Conservation (phyloP, 495 filamentous ascomycete genomes). For the Thermochaetoides thermophila region DNA sequence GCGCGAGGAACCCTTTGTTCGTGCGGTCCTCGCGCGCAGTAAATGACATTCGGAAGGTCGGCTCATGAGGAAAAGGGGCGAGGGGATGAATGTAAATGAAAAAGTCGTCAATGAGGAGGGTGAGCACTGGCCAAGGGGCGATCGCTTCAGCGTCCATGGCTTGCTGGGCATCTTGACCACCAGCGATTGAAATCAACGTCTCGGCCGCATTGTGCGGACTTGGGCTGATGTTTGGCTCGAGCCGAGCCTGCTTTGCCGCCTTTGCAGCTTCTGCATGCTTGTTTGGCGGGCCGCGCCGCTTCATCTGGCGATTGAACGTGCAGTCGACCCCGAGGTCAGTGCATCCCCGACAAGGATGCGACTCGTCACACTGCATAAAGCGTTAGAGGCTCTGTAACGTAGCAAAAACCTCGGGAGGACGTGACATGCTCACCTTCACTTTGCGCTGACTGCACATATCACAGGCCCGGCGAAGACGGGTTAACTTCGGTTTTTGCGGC, state of each 20-base stretch:
- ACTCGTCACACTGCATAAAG: conserved; percentile 58
- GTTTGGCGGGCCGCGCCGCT: conserved; percentile 73
- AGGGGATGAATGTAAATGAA: conserved; percentile 83
- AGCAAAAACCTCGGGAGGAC: too few species aligned
- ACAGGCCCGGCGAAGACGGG: conserved; percentile 61
- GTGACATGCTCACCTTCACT: conserved; percentile 72
- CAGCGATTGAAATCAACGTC: conserved; percentile 29
- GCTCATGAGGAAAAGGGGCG: conserved; percentile 75
- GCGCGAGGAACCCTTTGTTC: conserved; percentile 54
- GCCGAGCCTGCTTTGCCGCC: conserved; percentile 43
- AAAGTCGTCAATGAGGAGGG: conserved; percentile 67
- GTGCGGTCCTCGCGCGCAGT: conserved; percentile 51
- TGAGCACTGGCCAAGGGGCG: conserved; percentile 49
- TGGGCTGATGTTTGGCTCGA: conserved; percentile 27
- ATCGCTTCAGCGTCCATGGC: conserved; percentile 56
- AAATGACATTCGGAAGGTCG: conserved; percentile 63
- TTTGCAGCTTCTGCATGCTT: conserved; percentile 64
- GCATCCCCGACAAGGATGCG: conserved; percentile 68
- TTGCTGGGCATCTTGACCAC: conserved; percentile 9
- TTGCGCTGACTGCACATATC: conserved; percentile 77
- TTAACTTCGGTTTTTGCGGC: conserved; percentile 14
- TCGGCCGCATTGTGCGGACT: conserved; percentile 34
- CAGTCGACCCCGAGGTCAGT: conserved; percentile 66
- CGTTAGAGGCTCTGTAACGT: conserved; percentile 14
- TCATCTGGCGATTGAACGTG: conserved; percentile 64